Conservation (phyloP, 225 moss, liverwort and hornwort genomes). For the Marchantia paleacea region DNA sequence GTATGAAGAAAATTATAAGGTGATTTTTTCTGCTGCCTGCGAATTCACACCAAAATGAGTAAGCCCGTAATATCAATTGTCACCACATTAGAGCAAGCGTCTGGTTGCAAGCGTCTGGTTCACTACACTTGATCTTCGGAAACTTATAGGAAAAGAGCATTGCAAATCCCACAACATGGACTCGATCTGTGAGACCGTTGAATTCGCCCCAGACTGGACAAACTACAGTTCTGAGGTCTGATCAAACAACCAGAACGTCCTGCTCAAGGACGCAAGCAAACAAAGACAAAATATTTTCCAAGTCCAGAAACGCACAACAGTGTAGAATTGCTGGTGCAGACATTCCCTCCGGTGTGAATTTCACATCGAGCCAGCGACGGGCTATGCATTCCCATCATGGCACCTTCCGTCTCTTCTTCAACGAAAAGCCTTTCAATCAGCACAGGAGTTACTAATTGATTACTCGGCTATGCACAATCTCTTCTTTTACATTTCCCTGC, state of each 20-base stretch:
- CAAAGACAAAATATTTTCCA: neutral
- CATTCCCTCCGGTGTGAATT: neutral
- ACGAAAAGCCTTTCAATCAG: too few relatives aligned
- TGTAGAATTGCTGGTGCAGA: neutral
- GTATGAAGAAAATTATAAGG: neutral
- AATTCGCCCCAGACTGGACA: neutral
- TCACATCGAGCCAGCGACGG: neutral
- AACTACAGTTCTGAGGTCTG: neutral
- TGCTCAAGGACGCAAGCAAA: neutral
- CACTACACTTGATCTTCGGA: neutral
- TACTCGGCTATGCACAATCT: too few relatives aligned
- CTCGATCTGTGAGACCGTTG: too few relatives aligned
- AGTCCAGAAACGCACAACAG: neutral
- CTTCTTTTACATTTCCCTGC: too few relatives aligned
- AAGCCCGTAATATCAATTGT: neutral
- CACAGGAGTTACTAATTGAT: too few relatives aligned
- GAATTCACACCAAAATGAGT: neutral
- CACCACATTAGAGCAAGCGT: neutral
- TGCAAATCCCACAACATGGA: neutral
- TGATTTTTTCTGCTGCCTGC: neutral
- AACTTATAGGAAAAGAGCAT: neutral
- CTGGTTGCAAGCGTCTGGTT: too few relatives aligned
- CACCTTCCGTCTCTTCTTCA: neutral
- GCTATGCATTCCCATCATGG: slow-evolving; percentile 1
- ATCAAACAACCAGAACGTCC: neutral